A percentile compares a stretch with the other conserved stretches of the same genome.
Conservation (phyloP, 2,329 filamentous ascomycete species). For the Colletotrichum sp. region DNA sequence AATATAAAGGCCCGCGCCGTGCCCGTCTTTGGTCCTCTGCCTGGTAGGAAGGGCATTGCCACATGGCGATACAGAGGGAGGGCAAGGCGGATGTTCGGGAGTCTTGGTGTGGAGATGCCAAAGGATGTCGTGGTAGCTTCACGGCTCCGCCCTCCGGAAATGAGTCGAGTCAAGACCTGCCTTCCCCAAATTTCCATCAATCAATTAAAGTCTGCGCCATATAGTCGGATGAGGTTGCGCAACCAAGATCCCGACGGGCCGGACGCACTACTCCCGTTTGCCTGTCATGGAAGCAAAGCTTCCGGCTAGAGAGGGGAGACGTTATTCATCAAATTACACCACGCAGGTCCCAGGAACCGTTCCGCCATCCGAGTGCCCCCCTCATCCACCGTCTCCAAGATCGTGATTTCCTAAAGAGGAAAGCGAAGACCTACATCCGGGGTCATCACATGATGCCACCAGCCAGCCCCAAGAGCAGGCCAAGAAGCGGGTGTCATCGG, state of each 20-base stretch:
- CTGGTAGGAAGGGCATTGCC: no score
- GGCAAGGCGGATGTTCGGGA: not conserved
- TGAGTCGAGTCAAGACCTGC: not conserved
- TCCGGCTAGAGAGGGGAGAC: not conserved
- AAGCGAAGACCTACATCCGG: not conserved
- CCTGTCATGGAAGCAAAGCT: conserved; percentile 4
- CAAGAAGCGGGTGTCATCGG: not conserved
- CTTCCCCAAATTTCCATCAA: conserved; percentile 12
- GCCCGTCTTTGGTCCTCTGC: not conserved
- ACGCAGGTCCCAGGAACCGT: conserved; percentile 19
- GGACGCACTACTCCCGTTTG: conserved; percentile 7
- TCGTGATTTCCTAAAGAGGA: not conserved
- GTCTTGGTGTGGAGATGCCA: not conserved
- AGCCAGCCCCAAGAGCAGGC: not conserved
- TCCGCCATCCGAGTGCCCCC: not conserved
- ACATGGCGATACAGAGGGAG: not conserved
- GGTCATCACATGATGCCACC: not conserved
- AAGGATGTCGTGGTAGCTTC: not conserved
- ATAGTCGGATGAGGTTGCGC: not conserved
- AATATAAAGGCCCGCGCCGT: not conserved
- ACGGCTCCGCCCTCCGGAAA: not conserved
- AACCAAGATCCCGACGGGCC: not conserved
- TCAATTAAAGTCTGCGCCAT: not conserved
- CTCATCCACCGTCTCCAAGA: not conserved
- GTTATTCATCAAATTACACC: not conserved